Evolutionary conservation across 345 rosid genomes (phyloP), one percentile per base, ranked within the genome.

Genomic region (Physaria fendleri): DNA sequence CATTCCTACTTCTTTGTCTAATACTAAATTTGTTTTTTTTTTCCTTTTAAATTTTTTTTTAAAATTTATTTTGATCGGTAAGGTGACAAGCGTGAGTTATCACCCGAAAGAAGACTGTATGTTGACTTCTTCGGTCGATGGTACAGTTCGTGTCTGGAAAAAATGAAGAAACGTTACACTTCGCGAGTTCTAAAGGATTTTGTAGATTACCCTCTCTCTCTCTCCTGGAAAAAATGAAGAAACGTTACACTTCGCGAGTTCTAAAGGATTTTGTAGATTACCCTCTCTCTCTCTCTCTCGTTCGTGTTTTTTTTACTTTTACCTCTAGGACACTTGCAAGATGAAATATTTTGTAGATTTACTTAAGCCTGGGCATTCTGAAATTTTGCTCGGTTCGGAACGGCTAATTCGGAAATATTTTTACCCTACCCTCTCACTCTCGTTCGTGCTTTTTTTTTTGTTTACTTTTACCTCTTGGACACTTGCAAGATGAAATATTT

Each of bases 51-150:
- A 34, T 4, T 17, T 23, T 18, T 13, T 1, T 61, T 46, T 8
- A 1, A 3, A 4, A 11, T 51, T 37, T n/a, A n/a, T 52, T 34
- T 24, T 49, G 60, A 56, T 77, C 88, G 98, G 92, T 92, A 27
- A 91, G 98, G 92, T 92, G 29, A 88, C 95, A 35, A 92, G 96
- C 30, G 93, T 92, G 68, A 92, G 96, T 65, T 88, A 91, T 76
- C 98, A 88, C 55, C 96, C 96, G 6, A 85, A 78, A 52, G 96
- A 88, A 18, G 69, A 78, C 38, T 81, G 86, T 61, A 82, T 92
- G 96, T 62, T 88, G 53, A 85, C 85, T 28, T 82, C 95, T 35
- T 92, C 98, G 0, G 98, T 88, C 17, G 98, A 92, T 74, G 80
- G 95, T 76, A 82, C 85, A 5, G 80, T 92, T 57, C 75, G 82